Base-by-base conservation (phyloP, 495 filamentous ascomycete species). In the Coniosporium apollinis region DNA sequence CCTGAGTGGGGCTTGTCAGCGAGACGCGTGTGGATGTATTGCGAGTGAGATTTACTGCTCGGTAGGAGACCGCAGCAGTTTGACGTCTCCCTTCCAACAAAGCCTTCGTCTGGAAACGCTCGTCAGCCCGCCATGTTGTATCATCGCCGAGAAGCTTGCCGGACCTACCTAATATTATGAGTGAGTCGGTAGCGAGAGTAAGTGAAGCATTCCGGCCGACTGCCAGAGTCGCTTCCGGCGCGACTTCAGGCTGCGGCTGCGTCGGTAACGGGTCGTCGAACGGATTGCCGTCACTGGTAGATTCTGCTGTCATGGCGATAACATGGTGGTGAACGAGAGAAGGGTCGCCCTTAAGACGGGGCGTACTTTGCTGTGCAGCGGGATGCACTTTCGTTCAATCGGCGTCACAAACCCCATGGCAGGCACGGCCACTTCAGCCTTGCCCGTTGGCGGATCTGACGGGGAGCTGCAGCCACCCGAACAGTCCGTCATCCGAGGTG, bases 131-230 rank as follows among this genome's bases (percentile, higher is more conserved):
- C 11, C 14, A 16, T 30, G 25, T 38, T 7, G 30, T 16, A 28
- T 22, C 33, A 13, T 33, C 15, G 7, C 19, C 15, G 3, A 16
- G 16, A 18, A 16, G 10, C 11, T 7, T 2, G 18, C 24, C 17
- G 16, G 9, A 46, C 57, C 36, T 62, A 75, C 74, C 72, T n/a
- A 72, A 52, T 8, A 81, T 60, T 37, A 76, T 59, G 30, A 82
- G 60, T 21, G 70, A 69, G 43, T 79, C 72, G 1, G 66, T 69
- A n/a, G 65, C 66, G 19, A 81, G 54, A 6, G 70, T 76, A 38
- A 81, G 51, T 2, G 69, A 70, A 11, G 73, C 70, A 43, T 66
- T 64, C 35, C 67, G 62, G 46, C 66, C 74, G 22, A 76, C 64
- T 16, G 59, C 52, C 34, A 77, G 51, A 6, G 64, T 68, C 28